A percentile compares a stretch with the other conserved stretches of the same genome.
phyloP scores from a whole-genome alignment of 2,329 filamentous ascomycete genomes.

The Aspergillus sergii region DNA sequence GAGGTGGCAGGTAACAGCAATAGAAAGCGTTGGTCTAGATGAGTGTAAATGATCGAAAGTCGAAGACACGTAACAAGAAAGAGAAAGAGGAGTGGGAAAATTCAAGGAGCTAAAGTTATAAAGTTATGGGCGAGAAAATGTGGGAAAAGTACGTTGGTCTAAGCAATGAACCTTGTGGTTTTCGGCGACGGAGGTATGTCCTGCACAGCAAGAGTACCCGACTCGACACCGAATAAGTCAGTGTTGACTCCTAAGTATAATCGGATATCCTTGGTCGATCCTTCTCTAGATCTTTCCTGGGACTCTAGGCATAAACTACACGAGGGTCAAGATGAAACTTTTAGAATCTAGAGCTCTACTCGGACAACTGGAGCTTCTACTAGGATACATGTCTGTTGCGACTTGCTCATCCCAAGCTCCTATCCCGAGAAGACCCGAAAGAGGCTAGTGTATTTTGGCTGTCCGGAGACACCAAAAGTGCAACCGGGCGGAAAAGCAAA shows the following conservation, averaged over 20 bases:
- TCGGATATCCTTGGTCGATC: neutral
- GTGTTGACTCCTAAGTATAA: neutral
- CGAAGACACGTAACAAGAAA: neutral
- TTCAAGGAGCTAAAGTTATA: neutral
- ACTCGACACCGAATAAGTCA: neutral
- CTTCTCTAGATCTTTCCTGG: neutral
- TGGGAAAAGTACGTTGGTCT: constrained; percentile 10
- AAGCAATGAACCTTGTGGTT: constrained; percentile 7
- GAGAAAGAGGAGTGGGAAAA: neutral
- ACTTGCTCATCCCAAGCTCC: neutral
- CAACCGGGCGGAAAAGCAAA: constrained; percentile 27
- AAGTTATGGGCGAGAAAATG: neutral
- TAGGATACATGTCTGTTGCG: neutral
- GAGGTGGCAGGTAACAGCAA: neutral
- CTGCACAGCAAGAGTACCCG: neutral
- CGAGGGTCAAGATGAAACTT: neutral
- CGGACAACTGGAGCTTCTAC: neutral
- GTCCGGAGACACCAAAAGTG: constrained; percentile 32
- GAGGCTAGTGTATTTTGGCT: constrained; percentile 22
- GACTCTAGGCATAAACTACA: neutral
- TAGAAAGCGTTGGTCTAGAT: neutral
- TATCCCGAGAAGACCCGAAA: constrained; percentile 18
- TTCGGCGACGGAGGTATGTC: neutral
- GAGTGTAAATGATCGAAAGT: neutral
- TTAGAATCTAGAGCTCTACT: neutral